These are phyloP conservation scores for Ploettnerulaceae sp. DNA, from an alignment of 2,329 filamentous ascomycete genomes.

Conservation along the genomic window DNA sequence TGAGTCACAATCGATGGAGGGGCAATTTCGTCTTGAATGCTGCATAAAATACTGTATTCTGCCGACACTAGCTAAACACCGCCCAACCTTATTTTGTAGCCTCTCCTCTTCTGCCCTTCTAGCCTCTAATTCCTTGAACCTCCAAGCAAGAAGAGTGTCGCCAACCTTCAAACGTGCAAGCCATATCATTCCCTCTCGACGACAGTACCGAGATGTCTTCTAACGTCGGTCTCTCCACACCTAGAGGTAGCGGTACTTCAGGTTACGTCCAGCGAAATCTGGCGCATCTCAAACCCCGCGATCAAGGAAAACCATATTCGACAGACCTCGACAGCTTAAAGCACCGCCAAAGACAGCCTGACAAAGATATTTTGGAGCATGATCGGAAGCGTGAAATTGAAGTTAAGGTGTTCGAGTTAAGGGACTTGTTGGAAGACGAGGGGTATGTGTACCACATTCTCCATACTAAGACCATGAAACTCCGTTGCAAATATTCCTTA, in stretches of 20 bases:
- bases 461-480: too few relatives aligned
- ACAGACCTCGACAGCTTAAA: constrained; percentile 63
- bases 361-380: constrained; percentile 90
- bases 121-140: too few relatives aligned
- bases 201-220: constrained; percentile 79
- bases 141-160: too few relatives aligned
- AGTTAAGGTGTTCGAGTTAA: constrained; percentile 85
- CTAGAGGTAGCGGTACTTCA: constrained; percentile 90
- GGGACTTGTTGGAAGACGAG: constrained; percentile 89
- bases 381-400: constrained; percentile 88
- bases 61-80: constrained; percentile 19
- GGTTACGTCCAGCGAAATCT: constrained; percentile 97
- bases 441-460: constrained; percentile 46
- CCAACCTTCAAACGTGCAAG: too few relatives aligned
- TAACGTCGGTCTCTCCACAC: constrained; percentile 93
- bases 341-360: constrained; percentile 77
- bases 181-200: too few relatives aligned
- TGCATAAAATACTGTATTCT: constrained; percentile 7
- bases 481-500: too few relatives aligned
- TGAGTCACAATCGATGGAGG: constrained; percentile 10
- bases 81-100: constrained; percentile 9
- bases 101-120: too few relatives aligned
- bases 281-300: constrained; percentile 80
- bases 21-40: constrained; percentile 9
- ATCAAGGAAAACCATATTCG: constrained; percentile 59